These are phyloP conservation scores for Fusarium udum DNA, from an alignment of 2,329 filamentous ascomycete species.

Conservation along the genomic window DNA sequence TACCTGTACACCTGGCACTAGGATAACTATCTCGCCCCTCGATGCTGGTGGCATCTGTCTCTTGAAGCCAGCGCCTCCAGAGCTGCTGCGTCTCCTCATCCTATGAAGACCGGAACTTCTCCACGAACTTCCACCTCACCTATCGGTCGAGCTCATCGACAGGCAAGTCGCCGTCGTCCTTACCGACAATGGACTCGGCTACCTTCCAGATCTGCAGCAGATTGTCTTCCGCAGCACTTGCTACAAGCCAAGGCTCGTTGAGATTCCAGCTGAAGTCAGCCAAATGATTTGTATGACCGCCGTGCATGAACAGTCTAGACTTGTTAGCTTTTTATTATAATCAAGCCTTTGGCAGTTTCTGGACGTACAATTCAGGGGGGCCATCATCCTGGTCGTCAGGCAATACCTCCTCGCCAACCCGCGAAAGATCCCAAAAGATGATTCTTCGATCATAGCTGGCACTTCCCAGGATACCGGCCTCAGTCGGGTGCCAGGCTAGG, in stretches of 20 bases:
- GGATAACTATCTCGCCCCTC: constrained; percentile 29
- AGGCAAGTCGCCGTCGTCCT: constrained; percentile 78
- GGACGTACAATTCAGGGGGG: constrained; percentile 86
- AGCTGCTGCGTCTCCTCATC: constrained; percentile 44
- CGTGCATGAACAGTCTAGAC: constrained; percentile 91
- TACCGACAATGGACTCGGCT: constrained; percentile 81
- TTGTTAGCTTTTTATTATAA: constrained; percentile 29
- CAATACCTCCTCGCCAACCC: constrained; percentile 91
- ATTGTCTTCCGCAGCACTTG: constrained; percentile 96
- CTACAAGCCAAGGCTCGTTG: constrained; percentile 96
- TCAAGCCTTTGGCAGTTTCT: not conserved
- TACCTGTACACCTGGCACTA: constrained; percentile 17
- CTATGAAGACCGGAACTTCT: constrained; percentile 45
- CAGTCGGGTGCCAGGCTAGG: constrained; percentile 92
- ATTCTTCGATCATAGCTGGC: constrained; percentile 93
- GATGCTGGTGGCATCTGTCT: constrained; percentile 15
- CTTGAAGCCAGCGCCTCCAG: constrained; percentile 33
- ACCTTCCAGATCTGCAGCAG: constrained; percentile 95
- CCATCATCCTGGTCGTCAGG: constrained; percentile 96
- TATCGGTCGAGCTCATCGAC: constrained; percentile 79
- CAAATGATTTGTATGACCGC: constrained; percentile 95
- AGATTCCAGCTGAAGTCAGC: constrained; percentile 98
- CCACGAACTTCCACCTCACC: constrained; percentile 49
- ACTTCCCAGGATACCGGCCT: constrained; percentile 88
- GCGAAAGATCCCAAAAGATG: constrained; percentile 95